phyloP scores from a whole-genome alignment of 192 early-diverging fungal species.

The Backusella tarrabulga region DNA sequence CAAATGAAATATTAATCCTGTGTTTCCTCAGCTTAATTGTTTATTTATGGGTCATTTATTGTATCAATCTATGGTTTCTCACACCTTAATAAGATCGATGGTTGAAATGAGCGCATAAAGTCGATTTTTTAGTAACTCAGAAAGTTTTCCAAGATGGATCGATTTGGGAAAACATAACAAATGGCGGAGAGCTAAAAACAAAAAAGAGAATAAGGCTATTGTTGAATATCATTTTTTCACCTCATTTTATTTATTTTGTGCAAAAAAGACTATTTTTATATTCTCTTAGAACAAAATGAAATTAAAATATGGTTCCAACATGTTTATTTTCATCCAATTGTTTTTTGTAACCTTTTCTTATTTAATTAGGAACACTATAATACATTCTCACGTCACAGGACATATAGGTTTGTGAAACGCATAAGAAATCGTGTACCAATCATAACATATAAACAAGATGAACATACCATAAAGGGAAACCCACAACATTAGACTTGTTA shows the following conservation, averaged over 20 bases:
- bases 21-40: not conserved
- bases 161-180: not conserved
- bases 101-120: not conserved
- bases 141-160: not conserved
- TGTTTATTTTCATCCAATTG: not conserved
- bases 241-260: not conserved
- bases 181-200: not conserved
- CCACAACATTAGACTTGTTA: not conserved
- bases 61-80: not conserved
- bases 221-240: not conserved
- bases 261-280: not conserved
- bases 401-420: not conserved
- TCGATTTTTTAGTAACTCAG: constrained; percentile 2
- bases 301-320: not conserved
- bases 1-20: constrained; percentile 4
- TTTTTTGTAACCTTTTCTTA: constrained; percentile 5
- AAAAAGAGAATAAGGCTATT: not conserved
- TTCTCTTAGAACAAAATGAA: not conserved
- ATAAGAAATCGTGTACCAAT: not conserved
- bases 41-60: not conserved
- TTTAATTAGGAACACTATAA: constrained; percentile 8
- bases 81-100: not conserved
- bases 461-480: not conserved
- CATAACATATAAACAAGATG: constrained; percentile 3
- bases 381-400: constrained; percentile 9